phyloP scores from a whole-genome alignment of 108 stramenopile species.

The Poteriospumella lacustris region DNA sequence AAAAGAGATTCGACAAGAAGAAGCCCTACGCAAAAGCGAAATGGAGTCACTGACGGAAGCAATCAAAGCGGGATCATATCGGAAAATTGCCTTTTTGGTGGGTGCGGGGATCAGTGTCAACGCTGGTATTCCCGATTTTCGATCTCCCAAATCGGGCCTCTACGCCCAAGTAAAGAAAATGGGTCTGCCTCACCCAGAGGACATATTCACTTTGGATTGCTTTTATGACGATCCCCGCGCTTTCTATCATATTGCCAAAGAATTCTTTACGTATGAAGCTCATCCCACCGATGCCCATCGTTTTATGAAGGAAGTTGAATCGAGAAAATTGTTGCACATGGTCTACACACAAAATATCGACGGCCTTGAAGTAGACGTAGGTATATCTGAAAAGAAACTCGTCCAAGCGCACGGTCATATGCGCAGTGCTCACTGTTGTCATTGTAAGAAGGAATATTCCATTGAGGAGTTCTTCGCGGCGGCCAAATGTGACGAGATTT shows the following conservation, averaged over 20 bases:
- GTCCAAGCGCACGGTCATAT: slow-evolving; percentile 77
- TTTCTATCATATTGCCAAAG: background rate
- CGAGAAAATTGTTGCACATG: slow-evolving; percentile 66
- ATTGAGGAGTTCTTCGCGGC: background rate
- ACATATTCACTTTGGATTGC: background rate
- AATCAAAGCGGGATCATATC: no score
- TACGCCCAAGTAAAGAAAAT: background rate
- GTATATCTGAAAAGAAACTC: slow-evolving; percentile 66
- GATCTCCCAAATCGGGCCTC: background rate
- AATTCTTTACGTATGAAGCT: background rate
- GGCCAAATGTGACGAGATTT: background rate
- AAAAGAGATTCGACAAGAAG: no score
- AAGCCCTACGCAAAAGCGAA: no score
- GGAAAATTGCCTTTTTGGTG: background rate
- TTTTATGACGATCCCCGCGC: background rate
- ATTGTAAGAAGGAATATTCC: background rate
- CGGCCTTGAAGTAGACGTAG: slow-evolving; percentile 73
- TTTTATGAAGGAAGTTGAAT: slow-evolving; percentile 71
- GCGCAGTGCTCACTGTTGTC: background rate
- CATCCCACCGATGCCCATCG: slow-evolving; percentile 77
- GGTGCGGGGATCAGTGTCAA: slow-evolving; percentile 9
- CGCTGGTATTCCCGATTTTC: slow-evolving; percentile 20
- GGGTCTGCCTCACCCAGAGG: background rate
- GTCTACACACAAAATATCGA: slow-evolving; percentile 88
- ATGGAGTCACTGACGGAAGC: no score